Percentiles rank a stretch among this genome's conserved stretches.
Conservation (phyloP, 305 asterid species). For the Rubia tinctorum region DNA sequence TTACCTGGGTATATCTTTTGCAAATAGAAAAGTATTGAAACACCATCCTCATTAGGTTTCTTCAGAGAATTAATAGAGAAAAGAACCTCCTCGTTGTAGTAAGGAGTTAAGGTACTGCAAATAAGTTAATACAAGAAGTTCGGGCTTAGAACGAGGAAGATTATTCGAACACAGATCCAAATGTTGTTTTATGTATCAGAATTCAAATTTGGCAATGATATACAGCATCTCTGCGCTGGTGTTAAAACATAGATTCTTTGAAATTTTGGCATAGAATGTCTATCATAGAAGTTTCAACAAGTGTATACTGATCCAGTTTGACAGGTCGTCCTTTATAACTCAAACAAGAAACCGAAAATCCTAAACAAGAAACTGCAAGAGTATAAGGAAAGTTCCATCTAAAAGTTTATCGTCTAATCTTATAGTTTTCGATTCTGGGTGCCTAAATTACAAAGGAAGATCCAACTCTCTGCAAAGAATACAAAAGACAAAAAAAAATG, state of each 20-base stretch:
- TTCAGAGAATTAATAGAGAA: constrained; percentile 73
- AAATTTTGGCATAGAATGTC: not conserved
- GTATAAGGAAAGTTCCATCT: not conserved
- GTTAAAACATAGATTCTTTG: not conserved
- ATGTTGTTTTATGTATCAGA: not conserved
- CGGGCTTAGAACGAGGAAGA: not conserved
- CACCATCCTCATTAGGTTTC: constrained; percentile 94
- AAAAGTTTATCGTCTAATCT: not conserved
- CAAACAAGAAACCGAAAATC: not conserved
- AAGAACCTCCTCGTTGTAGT: constrained; percentile 85
- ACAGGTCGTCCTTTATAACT: not conserved
- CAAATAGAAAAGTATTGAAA: constrained; percentile 87
- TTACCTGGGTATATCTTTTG: constrained; percentile 96
- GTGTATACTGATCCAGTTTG: not conserved
- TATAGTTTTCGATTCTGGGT: not conserved
- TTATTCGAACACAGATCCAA: not conserved
- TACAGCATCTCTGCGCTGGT: not conserved
- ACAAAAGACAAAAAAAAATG: not conserved
- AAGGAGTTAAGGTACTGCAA: constrained; percentile 91
- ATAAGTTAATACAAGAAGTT: constrained; percentile 17
- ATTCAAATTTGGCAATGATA: not conserved
- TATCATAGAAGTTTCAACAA: not conserved
- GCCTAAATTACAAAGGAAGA: not conserved
- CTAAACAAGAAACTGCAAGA: not conserved
- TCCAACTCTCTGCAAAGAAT: not conserved